These are phyloP conservation scores for Rhodotorula sp. DNA, from an alignment of 1,284 basidiomycete genomes.

Conservation along the genomic window DNA sequence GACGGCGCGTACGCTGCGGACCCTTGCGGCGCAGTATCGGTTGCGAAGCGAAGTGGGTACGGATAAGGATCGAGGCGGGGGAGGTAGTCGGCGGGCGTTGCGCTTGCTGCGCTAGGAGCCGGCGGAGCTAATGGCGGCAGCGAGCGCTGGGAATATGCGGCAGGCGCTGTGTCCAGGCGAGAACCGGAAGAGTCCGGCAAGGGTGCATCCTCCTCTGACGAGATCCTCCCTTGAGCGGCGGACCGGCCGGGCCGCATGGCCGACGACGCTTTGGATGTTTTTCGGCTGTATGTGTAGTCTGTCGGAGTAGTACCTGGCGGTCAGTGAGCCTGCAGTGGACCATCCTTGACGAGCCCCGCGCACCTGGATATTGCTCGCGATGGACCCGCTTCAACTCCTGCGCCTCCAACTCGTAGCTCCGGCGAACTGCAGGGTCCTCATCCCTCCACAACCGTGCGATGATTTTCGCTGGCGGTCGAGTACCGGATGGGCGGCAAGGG, in stretches of 20 bases:
- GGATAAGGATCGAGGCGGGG: neutral
- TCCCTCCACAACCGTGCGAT: slow-evolving; percentile 21
- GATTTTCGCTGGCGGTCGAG: slow-evolving; percentile 6
- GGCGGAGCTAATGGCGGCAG: too few relatives aligned
- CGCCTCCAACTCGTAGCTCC: slow-evolving; percentile 15
- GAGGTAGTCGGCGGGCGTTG: too few relatives aligned
- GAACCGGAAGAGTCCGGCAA: neutral
- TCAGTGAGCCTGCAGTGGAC: neutral
- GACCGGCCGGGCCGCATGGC: too few relatives aligned
- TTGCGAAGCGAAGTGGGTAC: neutral
- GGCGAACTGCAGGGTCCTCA: slow-evolving; percentile 15
- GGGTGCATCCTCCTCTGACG: neutral
- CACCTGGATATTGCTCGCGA: slow-evolving; percentile 18
- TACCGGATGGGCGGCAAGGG: too few relatives aligned
- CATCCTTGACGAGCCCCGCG: too few relatives aligned
- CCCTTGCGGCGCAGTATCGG: too few relatives aligned
- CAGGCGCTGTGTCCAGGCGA: neutral
- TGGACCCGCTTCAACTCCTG: slow-evolving; percentile 13
- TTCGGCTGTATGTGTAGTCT: neutral
- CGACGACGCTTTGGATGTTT: neutral
- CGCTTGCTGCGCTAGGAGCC: too few relatives aligned
- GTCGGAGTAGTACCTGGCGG: neutral
- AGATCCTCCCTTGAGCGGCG: too few relatives aligned
- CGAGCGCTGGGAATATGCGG: too few relatives aligned
- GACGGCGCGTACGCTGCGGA: too few relatives aligned